Evolutionary conservation across 257 asterid species (phyloP).

Genomic region (Scutellaria minor): DNA sequence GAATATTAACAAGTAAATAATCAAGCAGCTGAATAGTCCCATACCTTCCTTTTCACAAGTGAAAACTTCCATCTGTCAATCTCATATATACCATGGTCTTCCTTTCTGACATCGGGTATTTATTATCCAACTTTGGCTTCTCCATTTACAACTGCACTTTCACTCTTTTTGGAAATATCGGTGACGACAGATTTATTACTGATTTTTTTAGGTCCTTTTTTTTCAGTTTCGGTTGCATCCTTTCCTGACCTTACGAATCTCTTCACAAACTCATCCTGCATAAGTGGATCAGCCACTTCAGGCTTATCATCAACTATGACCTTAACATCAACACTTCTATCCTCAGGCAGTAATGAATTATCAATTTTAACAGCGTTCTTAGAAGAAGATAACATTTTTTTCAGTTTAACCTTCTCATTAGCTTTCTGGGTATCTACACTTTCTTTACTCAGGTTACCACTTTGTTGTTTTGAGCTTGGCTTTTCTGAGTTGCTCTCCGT

Average conservation of each 20-base stretch:
- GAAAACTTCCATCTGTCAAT: conserved; percentile 21
- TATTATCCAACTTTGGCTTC: conserved; percentile 68
- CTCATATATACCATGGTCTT: conserved; percentile 26
- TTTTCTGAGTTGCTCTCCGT: conserved; percentile 59
- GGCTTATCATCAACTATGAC: conserved; percentile 26
- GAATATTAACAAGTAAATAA: background rate
- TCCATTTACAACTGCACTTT: conserved; percentile 62
- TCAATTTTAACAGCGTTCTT: conserved; percentile 45
- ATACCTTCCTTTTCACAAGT: conserved; percentile 38
- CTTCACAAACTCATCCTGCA: conserved; percentile 53
- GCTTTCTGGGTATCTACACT: conserved; percentile 42
- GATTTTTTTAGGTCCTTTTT: conserved; percentile 46
- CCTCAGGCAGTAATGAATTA: conserved; percentile 40
- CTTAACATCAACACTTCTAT: conserved; percentile 25
- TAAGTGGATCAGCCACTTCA: conserved; percentile 27
- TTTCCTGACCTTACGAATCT: conserved; percentile 47
- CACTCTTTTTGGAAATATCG: conserved; percentile 49
- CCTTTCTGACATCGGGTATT: conserved; percentile 9
- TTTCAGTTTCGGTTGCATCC: conserved; percentile 47
- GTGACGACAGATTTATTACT: conserved; percentile 43
- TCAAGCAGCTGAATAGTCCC: conserved; percentile 6
- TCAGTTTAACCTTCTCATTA: conserved; percentile 51
- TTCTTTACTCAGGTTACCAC: conserved; percentile 44
- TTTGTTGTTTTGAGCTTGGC: conserved; percentile 44
- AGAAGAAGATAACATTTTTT: conserved; percentile 35